Evolutionary conservation across 2,329 filamentous ascomycete genomes (phyloP), one percentile per base, ranked within the genome.

Genomic region (Pseudogymnoascus pannorum): DNA sequence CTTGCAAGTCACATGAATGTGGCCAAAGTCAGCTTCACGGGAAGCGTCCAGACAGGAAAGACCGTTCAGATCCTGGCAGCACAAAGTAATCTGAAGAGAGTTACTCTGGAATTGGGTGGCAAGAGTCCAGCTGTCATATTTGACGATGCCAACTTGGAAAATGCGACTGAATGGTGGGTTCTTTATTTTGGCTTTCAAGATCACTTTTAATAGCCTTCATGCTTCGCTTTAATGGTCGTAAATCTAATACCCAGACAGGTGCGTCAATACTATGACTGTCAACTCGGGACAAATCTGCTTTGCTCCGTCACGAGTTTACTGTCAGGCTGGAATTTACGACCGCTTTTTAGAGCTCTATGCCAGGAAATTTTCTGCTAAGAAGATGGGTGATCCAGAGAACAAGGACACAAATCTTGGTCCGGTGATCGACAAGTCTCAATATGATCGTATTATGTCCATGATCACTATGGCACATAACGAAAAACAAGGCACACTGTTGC

Each of bases 201-300:
- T 8, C n/a, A 9, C n/a, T 38, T 38, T 38, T n/a, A 38, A 38
- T n/a, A 38, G 18, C 36, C 36, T 38, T 38, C 36, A 18, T 38
- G n/a, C n/a, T 38, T 18, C 5, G 36, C 36, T 38, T 38, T n/a
- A 8, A 38, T 38, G 8, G n/a, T 8, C 36, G 6, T 38, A n/a
- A n/a, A 9, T 38, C 36, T 38, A 38, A 38, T n/a, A 38, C 36
- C 36, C 36, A 7, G 6, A 38, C 36, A 38, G 72, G 72, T 69
- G 70, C 12, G 69, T 69, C 24, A 70, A 71, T 61, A 68, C 74
- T 11, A 72, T 91, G 79, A 86, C 88, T 76, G 84, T 83, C 61
- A 85, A 85, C 69, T 77, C 80, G 68, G 82, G 82, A 35, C 81
- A 85, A 65, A 79, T 84, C 35, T 85, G 82, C 72, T 83, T 81